These are phyloP conservation scores for Monosporascus sp. DNA, from an alignment of 2,329 filamentous ascomycete genomes.

Conservation along the genomic window DNA sequence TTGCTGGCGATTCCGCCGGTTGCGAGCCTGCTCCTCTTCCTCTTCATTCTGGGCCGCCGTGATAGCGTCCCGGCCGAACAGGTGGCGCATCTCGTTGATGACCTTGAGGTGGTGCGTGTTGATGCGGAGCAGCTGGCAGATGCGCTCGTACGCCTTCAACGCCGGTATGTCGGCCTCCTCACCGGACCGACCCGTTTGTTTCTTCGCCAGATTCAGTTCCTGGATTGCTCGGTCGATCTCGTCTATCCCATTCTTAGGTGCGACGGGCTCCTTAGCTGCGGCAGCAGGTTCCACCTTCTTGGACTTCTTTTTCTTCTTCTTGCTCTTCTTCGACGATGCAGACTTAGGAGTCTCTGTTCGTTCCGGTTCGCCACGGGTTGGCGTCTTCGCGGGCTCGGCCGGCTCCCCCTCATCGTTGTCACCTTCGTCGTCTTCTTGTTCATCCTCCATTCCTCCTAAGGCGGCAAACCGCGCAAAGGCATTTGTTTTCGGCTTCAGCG, in stretches of 20 bases:
- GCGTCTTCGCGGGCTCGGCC: constrained; percentile 7
- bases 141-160: constrained; percentile 22
- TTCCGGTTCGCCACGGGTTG: constrained; percentile 14
- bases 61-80: constrained; percentile 54
- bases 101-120: constrained; percentile 72
- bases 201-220: constrained; percentile 21
- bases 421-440: constrained; percentile 31
- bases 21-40: constrained; percentile 34
- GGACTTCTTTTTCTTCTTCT: constrained; percentile 32
- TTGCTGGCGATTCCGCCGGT: constrained; percentile 28
- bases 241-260: constrained; percentile 31
- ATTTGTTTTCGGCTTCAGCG: constrained; percentile 36
- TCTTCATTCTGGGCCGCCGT: constrained; percentile 47
- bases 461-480: constrained; percentile 47
- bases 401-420: constrained; percentile 22
- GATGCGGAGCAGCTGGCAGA: constrained; percentile 41
- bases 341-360: constrained; percentile 9
- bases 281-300: constrained; percentile 20
- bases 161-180: constrained; percentile 3
- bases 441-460: constrained; percentile 38
- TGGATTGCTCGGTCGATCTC: constrained; percentile 51
- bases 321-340: constrained; percentile 30
- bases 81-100: constrained; percentile 77
- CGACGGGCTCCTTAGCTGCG: constrained; percentile 8
- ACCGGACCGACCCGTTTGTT: constrained; percentile 6